Base-by-base conservation (phyloP, 345 rosid genomes). In the Eucalyptus victrix region DNA sequence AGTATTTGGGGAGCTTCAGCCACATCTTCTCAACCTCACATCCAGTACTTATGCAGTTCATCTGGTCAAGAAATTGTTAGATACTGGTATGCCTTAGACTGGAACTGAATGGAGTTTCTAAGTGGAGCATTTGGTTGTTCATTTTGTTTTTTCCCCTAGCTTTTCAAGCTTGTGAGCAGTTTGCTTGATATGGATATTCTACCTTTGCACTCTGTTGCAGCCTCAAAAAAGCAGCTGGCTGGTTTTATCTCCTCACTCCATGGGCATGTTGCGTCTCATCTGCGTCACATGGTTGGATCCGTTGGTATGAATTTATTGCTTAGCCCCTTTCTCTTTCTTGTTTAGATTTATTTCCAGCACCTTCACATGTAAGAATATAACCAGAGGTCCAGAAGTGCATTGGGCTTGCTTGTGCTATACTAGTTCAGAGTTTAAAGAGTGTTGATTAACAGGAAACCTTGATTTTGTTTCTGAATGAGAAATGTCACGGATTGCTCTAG, bases 221-320 rank as follows among this genome's bases (percentile, higher is more conserved):
- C 95, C 89, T 96, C 99, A 88, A 96, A 95, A 90, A 93, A 92
- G 91, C 99, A 96, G 94, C 93, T 95, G 60, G 89, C 95, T 32
- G 95, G 90, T 87, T 92, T 96, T 94, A 94, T 98, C 88, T 95
- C 97, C 90, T 91, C 92, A 72, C 96, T 97, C 83, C 96, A 92
- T 62, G 99, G 99, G 88, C 95, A 94, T 90, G 97, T 94, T 87
- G 98, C 99, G 44, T 26, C 93, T 80, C 97, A 96, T 89, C 98
- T 98, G 87, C 95, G 99, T 49, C 97, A 98, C 91, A 93, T 94
- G 96, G 97, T 96, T 92, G 99, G 99, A 90, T 97, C 99, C 86
- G 94, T 94, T 90, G 99, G 99, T 98, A 95, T 81, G 97, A 92
- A 32, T 54, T 58, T 13, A 62, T 89, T 45, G 30, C 42, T 51